Evolutionary conservation across 2,329 filamentous ascomycete species (phyloP).

Genomic region (Furcasterigmium sp.): DNA sequence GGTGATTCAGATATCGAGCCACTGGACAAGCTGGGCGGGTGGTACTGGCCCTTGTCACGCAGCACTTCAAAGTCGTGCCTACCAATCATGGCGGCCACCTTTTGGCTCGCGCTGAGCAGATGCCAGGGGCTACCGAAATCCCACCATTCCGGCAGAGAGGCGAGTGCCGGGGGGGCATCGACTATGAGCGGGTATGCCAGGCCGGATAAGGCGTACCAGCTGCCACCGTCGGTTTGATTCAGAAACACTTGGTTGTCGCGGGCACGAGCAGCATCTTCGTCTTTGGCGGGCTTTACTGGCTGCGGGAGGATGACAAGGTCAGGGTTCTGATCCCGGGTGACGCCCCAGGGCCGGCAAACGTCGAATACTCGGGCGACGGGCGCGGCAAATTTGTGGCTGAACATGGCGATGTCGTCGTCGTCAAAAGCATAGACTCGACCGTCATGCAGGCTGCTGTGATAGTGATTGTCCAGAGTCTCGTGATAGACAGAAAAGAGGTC

Average conservation of each 20-base stretch:
- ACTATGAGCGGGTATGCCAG: constrained; percentile 80
- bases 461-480: constrained; percentile 75
- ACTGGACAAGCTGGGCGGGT: constrained; percentile 31
- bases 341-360: constrained; percentile 68
- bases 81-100: constrained; percentile 62
- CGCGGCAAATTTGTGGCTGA: constrained; percentile 64
- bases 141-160: constrained; percentile 41
- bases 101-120: constrained; percentile 35
- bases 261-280: constrained; percentile 43
- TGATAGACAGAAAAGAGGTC: constrained; percentile 83
- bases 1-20: constrained; percentile 20
- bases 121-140: constrained; percentile 35
- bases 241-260: constrained; percentile 70
- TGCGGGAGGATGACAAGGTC: constrained; percentile 84
- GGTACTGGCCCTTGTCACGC: constrained; percentile 21
- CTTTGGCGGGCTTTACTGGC: constrained; percentile 58
- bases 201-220: constrained; percentile 93
- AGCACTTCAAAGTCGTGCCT: constrained; percentile 57
- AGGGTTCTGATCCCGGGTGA: constrained; percentile 57
- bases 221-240: constrained; percentile 79
- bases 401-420: constrained; percentile 51
- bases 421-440: constrained; percentile 80
- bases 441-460: constrained; percentile 83
- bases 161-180: constrained; percentile 48
- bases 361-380: constrained; percentile 89